Evolutionary conservation across 164 flowering plant genomes (phyloP), one percentile per base, ranked within the genome.

Genomic region (Stephania japonica): DNA sequence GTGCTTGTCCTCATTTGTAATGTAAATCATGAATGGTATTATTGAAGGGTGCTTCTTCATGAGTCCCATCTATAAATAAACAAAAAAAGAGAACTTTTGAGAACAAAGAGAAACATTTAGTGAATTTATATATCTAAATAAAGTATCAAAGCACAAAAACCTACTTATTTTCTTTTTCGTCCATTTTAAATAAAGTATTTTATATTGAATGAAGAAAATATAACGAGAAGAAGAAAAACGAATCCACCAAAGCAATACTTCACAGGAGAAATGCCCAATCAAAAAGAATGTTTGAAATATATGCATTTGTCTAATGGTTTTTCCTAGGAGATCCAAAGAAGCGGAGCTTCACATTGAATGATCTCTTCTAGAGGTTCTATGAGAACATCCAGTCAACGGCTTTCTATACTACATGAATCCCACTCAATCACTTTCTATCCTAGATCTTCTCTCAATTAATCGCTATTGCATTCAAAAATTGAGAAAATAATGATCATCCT

Each of bases 1-100:
- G 86, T 89, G 98, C 68, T 91, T 92, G 65, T 84, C 94, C 79
- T 91, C 98, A 73, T 87, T 89, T 21, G 94, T 81, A 68, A 92
- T 92, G 79, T 88, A 90, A 80, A 92, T 80, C 98, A 92, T 91
- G 80, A 92, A 92, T 18, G 98, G 98, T 79, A 90, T 81, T 59
- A 89, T 89, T 65, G 98, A 91, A 65, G 94, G 95, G 76, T 92
- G 98, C 75, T 92, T 92, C 83, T 87, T 92, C 98, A 92, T 92
- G 27, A 91, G 91, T 69, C 98, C 98, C 96, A 91, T 88, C 97
- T 92, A 72, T 67, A 72, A 25, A 70, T 11, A 38, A 80, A 41
- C 14, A 72, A 42, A 43, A 70, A 50, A 78, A 27, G 23, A 41
- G 32, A 32, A 38, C 16, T 49, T 65, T 32, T 18, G 21, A 59